Evolutionary conservation across 1,284 basidiomycete species (phyloP), one percentile per base, ranked within the genome.

Genomic region (Tylopilus sp.): DNA sequence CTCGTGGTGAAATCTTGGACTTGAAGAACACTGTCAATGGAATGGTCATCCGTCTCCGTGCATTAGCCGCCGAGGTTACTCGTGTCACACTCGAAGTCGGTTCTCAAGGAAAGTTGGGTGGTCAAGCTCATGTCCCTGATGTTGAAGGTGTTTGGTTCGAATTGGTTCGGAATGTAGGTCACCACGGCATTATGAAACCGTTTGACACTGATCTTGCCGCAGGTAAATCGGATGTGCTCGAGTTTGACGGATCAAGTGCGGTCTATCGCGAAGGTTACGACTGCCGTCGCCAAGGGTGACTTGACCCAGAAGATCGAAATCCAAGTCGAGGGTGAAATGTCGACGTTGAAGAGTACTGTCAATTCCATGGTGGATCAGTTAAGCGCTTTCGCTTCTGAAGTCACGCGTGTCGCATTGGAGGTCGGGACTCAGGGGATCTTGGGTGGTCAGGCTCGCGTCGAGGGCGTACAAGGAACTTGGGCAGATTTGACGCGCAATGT

Each of bases 21-120:
- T 84, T 99, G 77, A 98, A 98, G 84, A 95, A 96, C 70, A 99
- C 96, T 45, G 96, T 99, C 80, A 99, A 99, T 78, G 93, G 93
- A 80, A 98, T 98, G 98, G 95, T 97, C 54, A 91, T 96, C 71
- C 86, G 93, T 76, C 85, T 98, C 45, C 88, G 96, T 65, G 89
- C 93, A 67, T 83, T 99, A 68, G 96, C 98, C 48, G 94, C 94
- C 34, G 98, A 99, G 83, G 97, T 99, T 68, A 98, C 96, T 33
- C 87, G 97, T 67, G 98, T 99, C 54, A 97, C 96, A 7, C 84
- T 96, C 62, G 95, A 98, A 85, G 96, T 98, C 80, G 95, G 95
- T 73, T 93, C 88, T 57, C 87, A 90, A 84, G 96, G 95, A 64
- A 95, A 95, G 81, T 84, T 98, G 71, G 96, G 96, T 74, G 94